Conservation (phyloP, 2,329 filamentous ascomycete genomes). For the Phoma herbarum region DNA sequence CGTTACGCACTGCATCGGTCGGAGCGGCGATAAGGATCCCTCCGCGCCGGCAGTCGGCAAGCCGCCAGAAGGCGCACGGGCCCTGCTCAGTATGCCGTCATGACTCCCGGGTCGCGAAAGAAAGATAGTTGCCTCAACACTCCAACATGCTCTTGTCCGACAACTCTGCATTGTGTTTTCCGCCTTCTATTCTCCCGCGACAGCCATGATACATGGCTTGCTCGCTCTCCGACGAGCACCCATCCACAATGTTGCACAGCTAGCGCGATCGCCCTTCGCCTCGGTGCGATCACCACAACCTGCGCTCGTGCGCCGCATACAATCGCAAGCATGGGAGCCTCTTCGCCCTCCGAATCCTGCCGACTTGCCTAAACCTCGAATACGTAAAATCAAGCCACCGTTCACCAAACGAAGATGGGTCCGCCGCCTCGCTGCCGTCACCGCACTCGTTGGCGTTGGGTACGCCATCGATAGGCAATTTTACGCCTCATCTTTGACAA, state of each 20-base stretch:
- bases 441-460: constrained; percentile 65
- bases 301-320: constrained; percentile 39
- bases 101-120: constrained; percentile 28
- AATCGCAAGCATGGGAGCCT: constrained; percentile 53
- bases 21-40: constrained; percentile 3
- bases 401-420: constrained; percentile 75
- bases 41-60: constrained; percentile 19
- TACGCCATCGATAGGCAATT: constrained; percentile 76
- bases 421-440: constrained; percentile 73
- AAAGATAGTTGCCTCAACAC: constrained; percentile 10
- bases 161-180: not conserved
- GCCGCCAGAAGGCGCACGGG: constrained; percentile 9
- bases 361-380: constrained; percentile 68
- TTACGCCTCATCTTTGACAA: constrained; percentile 80
- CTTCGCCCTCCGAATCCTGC: constrained; percentile 75
- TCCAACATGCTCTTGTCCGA: constrained; percentile 11
- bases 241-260: constrained; percentile 30
- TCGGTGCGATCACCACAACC: constrained; percentile 24
- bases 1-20: too few species aligned
- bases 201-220: constrained; percentile 53
- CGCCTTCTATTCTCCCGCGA: constrained; percentile 11
- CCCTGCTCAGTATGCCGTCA: constrained; percentile 35
- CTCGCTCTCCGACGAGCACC: constrained; percentile 45
- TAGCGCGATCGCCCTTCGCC: constrained; percentile 30
- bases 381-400: constrained; percentile 73